Conservation (phyloP, 495 filamentous ascomycete species). For the Collariella sp. region DNA sequence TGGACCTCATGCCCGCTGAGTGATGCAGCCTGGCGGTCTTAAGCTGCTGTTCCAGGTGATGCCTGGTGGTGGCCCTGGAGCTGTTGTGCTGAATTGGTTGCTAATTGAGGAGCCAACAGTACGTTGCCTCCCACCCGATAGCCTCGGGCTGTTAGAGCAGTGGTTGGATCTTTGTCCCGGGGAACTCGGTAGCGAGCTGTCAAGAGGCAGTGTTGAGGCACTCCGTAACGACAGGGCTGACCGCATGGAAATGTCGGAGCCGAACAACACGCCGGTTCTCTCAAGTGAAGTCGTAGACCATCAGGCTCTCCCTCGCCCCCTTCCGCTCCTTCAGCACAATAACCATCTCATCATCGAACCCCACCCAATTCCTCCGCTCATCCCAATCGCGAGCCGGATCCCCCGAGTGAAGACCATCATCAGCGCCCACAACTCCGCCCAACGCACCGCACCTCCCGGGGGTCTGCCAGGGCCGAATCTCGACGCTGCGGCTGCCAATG, state of each 20-base stretch:
- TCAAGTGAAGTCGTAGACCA: slow-evolving; percentile 89
- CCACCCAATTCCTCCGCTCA: slow-evolving; percentile 55
- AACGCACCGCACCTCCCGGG: slow-evolving; percentile 8
- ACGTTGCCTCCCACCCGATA: too few species aligned
- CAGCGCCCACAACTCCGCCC: background rate
- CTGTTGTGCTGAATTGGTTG: too few species aligned
- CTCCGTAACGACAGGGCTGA: too few species aligned
- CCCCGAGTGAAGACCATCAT: background rate
- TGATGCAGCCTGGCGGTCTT: too few species aligned
- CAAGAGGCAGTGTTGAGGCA: too few species aligned
- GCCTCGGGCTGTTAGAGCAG: too few species aligned
- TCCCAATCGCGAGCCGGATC: slow-evolving; percentile 14
- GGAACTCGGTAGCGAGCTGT: too few species aligned
- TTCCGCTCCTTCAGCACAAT: slow-evolving; percentile 69
- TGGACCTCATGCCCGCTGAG: too few species aligned
- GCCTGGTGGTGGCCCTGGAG: too few species aligned
- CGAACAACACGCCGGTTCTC: background rate
- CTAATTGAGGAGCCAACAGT: too few species aligned
- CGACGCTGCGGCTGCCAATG: slow-evolving; percentile 29
- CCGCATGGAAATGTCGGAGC: background rate
- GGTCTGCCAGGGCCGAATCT: slow-evolving; percentile 37
- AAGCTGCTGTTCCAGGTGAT: too few species aligned
- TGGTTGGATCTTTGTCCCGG: too few species aligned
- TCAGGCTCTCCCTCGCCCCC: slow-evolving; percentile 59
- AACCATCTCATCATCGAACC: slow-evolving; percentile 91